Evolutionary conservation across 2,329 filamentous ascomycete species (phyloP), one percentile per base, ranked within the genome.

Genomic region (Ophiostoma ulmi): DNA sequence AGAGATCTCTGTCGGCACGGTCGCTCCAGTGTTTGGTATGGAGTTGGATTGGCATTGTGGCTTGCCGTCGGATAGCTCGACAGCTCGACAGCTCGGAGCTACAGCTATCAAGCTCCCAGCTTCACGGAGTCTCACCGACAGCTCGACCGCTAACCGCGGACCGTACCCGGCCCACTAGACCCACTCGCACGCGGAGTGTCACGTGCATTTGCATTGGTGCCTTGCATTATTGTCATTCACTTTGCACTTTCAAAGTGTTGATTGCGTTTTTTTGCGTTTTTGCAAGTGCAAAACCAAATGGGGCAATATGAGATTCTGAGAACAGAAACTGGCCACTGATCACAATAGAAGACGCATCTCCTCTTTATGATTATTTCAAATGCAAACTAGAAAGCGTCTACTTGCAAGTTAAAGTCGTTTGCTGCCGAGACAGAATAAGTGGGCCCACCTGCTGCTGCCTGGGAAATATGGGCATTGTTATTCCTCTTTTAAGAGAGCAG

Each of bases 1-100:
- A 88, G 66, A 88, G 80, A 76, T 88, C 86, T 76, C 86, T 87
- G 75, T 88, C 86, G 72, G 86, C 86, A 72, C 85, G 82, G 75
- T 88, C 86, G 75, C 84, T 86, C 86, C 85, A 88, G 76, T 86
- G 86, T 79, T 87, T 88, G 78, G 10, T n/a, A 5, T 39, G 20
- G 22, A 48, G 22, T 20, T 14, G 38, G 6, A 17, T 48, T 13
- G 67, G 17, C 44, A 20, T 44, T 55, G 41, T 31, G 4, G 1
- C 41, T 22, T 55, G 20, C 22, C 13, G 39, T 44, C 11, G 4
- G 39, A 26, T 4, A 26, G 22, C 52, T 58, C 22, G 26, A 26
- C 13, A 58, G 10, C n/a, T 58, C 52, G 39, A 26, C 52, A 11
- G 22, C 52, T 14, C 52, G 17, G 38, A 31, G 31, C 31, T 31